Percentiles rank a stretch among this genome's conserved stretches.
phyloP scores from a whole-genome alignment of 768 basidiomycete genomes.

The Hypholoma fasciculare region DNA sequence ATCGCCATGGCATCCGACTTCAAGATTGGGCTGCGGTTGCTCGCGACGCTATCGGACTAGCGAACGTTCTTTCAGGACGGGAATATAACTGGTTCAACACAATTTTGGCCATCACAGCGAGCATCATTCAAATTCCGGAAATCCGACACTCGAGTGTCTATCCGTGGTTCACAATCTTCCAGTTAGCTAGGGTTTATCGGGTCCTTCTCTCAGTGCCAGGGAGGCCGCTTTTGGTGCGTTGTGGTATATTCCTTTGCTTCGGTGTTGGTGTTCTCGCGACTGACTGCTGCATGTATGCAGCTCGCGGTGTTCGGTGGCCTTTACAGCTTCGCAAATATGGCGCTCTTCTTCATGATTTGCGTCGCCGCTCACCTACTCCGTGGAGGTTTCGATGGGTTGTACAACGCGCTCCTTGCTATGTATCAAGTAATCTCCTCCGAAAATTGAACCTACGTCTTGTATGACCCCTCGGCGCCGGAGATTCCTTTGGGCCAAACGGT shows the following conservation, averaged over 20 bases:
- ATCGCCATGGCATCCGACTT: slow-evolving; percentile 85
- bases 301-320: slow-evolving; percentile 90
- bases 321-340: slow-evolving; percentile 92
- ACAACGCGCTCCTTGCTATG: slow-evolving; percentile 81
- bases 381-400: slow-evolving; percentile 86
- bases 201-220: slow-evolving; percentile 88
- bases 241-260: not conserved
- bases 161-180: slow-evolving; percentile 89
- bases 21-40: slow-evolving; percentile 79
- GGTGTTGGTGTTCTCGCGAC: slow-evolving; percentile 1
- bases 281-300: slow-evolving; percentile 36
- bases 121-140: slow-evolving; percentile 81
- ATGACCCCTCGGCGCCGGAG: slow-evolving; percentile 63
- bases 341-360: slow-evolving; percentile 82
- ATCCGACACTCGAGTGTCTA: slow-evolving; percentile 68
- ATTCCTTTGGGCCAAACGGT: slow-evolving; percentile 63
- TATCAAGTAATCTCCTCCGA: slow-evolving; percentile 93
- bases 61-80: slow-evolving; percentile 64
- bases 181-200: slow-evolving; percentile 85
- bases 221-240: slow-evolving; percentile 75
- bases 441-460: slow-evolving; percentile 86
- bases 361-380: slow-evolving; percentile 83
- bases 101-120: slow-evolving; percentile 70
- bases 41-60: slow-evolving; percentile 80
- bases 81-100: slow-evolving; percentile 79